Base-by-base conservation (phyloP, 352 stramenopile genomes). In the Hyaloperonospora arabidopsidis region DNA sequence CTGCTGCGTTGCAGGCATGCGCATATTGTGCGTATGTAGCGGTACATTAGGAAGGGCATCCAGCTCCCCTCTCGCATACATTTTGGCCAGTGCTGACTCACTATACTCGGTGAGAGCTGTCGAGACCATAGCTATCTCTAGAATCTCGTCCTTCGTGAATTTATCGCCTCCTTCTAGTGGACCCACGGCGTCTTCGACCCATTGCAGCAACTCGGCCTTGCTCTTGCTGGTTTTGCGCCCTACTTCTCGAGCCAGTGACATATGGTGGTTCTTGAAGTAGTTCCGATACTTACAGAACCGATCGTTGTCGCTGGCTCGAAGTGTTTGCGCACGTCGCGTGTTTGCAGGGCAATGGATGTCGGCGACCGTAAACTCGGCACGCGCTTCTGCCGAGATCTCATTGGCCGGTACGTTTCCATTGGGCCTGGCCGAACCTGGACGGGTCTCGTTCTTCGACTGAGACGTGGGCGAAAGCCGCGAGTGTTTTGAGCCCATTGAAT, bases 181-280 rank as follows among this genome's bases (percentile, higher is more conserved):
- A 0, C 68, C 68, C 13, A 77, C 57, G 12, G 50, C 56, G 35
- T 59, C 52, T 19, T 68, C 48, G 21, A 77, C 53, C 65, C 66
- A 77, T 0, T 23, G 22, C n/a, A 63, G 54, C 28, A 77, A 48
- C 50, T 72, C 63, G 3, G 28, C 29, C 46, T 72, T 72, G 47
- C 53, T 70, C 54, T 69, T 73, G 36, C 45, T 67, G 2, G 65
- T 68, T 34, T 70, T 59, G 14, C 55, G 50, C 15, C 63, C 56
- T n/a, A 77, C 63, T 45, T 70, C 68, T 22, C 65, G 54, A 11
- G 68, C 68, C 1, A 77, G 53, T 17, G 65, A 67, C 62, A 70
- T 74, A 38, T 77, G 65, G 50, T 74, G 66, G 45, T 77, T 77
- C 40, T 77, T 77, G 45, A 77, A 77, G 44, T 67, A 74, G 54